Evolutionary conservation across 2,329 filamentous ascomycete species (phyloP).

Genomic region (Beauveria asiatica): DNA sequence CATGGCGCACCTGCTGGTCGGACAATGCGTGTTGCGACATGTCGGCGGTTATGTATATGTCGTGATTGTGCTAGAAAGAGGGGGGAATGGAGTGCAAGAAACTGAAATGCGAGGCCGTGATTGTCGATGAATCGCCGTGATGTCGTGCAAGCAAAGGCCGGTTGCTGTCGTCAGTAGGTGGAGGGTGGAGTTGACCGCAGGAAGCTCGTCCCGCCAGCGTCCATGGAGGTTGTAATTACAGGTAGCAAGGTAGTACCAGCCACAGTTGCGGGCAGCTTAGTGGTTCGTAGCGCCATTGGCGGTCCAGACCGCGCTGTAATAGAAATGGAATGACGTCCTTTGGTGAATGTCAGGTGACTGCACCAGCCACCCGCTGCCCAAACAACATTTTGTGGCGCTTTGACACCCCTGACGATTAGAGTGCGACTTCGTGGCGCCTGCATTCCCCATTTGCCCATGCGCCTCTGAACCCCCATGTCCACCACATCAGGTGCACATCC

Average conservation of each 20-base stretch:
- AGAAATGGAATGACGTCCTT: neutral
- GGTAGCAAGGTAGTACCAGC: neutral
- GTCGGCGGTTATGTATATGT: slow-evolving; percentile 34
- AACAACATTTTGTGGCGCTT: neutral
- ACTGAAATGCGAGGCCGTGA: neutral
- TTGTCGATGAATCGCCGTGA: slow-evolving; percentile 4
- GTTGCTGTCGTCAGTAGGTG: slow-evolving; percentile 10
- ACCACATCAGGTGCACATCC: slow-evolving; percentile 2
- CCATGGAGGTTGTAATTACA: neutral
- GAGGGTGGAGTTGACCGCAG: slow-evolving; percentile 8
- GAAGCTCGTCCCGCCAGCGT: slow-evolving; percentile 4
- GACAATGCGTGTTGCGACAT: slow-evolving; percentile 98
- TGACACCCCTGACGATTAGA: neutral
- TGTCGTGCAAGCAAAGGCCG: slow-evolving; percentile 5
- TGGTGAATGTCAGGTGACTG: slow-evolving; percentile 21
- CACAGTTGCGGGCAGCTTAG: neutral
- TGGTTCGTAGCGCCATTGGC: slow-evolving; percentile 9
- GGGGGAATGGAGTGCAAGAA: neutral
- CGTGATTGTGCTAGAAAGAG: slow-evolving; percentile 1
- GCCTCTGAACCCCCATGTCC: slow-evolving; percentile 1
- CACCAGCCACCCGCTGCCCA: slow-evolving; percentile 21
- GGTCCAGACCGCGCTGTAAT: neutral
- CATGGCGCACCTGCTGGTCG: slow-evolving; percentile 75
- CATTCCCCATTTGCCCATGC: slow-evolving; percentile 6
- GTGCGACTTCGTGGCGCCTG: neutral